Base-by-base conservation (phyloP, 176 grass and related monocot species). In the Miscanthus lutarioriparius region DNA sequence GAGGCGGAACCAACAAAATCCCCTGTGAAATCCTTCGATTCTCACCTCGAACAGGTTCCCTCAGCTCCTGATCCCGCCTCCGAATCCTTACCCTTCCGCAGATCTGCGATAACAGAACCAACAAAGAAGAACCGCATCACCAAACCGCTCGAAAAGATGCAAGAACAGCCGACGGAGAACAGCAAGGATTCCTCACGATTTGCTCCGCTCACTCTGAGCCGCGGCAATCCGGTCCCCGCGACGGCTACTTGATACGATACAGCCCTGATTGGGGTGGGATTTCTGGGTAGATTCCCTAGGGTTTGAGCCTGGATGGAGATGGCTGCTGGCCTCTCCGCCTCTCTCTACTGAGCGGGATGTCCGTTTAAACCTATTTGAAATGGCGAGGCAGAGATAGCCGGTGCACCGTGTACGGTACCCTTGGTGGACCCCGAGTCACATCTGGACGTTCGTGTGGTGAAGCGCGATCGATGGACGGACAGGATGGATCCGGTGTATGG, bases 1-100 rank as follows among this genome's bases (percentile, higher is more conserved):
- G 41, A 41, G 44, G 41, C 10, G 4, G 49, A 76, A 69, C 17
- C 22, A 66, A 39, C 3, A 64, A 78, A 43, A 43, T n/a, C 68
- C 56, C 83, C 16, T 0, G 4, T 15, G 6, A 48, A 16, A 48
- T 13, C 62, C 26, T 65, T 6, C 19, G 26, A 47, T 33, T 10
- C 70, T 70, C 72, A 86, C 83, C 88, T 78, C 66, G 25, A 80
- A 43, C 70, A 72, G 74, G 64, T 53, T 22, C 78, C 41, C 48
- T 15, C 40, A 7, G 39, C 78, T 54, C 38, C 64, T 26, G 45
- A 3, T 53, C 53, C 49, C 32, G 17, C 23, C 28, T 11, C 25
- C 64, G 25, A 56, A 65, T 71, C 27, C 83, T 51, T 43, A 44
- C 72, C 64, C 25, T 77, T 70, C 64, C 20, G 4, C 65, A 41